A percentile compares a stretch with the other conserved stretches of the same genome.
These are phyloP conservation scores for Styphnolobium japonicum DNA, from an alignment of 306 rosid genomes.

Conservation along the genomic window DNA sequence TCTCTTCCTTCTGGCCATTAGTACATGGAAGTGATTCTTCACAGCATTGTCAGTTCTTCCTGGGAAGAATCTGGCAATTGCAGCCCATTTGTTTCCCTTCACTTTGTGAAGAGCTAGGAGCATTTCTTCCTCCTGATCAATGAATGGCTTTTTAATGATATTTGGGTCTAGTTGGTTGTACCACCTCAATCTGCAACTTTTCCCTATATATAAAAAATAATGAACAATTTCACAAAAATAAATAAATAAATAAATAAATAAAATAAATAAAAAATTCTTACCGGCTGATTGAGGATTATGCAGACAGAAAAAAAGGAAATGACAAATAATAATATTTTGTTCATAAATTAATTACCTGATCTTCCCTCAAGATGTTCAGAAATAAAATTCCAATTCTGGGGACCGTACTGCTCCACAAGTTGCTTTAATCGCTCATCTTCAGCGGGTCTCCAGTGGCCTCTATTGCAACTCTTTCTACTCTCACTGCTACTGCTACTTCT, in stretches of 20 bases:
- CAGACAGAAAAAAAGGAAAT: not conserved
- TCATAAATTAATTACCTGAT: constrained; percentile 37
- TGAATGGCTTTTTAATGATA: constrained; percentile 53
- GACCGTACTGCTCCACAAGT: constrained; percentile 51
- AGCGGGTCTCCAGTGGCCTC: constrained; percentile 65
- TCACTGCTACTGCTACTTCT: constrained; percentile 12
- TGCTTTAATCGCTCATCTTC: constrained; percentile 52
- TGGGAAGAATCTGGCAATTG: constrained; percentile 46
- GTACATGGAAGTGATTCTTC: constrained; percentile 62
- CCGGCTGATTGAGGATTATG: not conserved
- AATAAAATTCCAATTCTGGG: constrained; percentile 64
- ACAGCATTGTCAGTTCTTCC: constrained; percentile 70
- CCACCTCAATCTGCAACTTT: constrained; percentile 75
- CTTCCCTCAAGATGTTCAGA: constrained; percentile 58
- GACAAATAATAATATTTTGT: not conserved
- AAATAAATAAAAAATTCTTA: too few species aligned
- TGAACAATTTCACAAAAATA: not conserved
- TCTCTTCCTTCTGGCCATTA: constrained; percentile 57
- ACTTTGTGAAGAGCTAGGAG: constrained; percentile 47
- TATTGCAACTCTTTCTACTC: constrained; percentile 34
- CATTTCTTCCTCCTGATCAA: constrained; percentile 51
- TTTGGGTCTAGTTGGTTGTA: constrained; percentile 68
- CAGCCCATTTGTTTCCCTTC: constrained; percentile 70
- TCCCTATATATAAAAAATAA: constrained; percentile 36
- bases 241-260: too few species aligned